Evolutionary conservation across 1,139 yeast genomes (phyloP).

Genomic region (Pneumocystis wakefieldiae): DNA sequence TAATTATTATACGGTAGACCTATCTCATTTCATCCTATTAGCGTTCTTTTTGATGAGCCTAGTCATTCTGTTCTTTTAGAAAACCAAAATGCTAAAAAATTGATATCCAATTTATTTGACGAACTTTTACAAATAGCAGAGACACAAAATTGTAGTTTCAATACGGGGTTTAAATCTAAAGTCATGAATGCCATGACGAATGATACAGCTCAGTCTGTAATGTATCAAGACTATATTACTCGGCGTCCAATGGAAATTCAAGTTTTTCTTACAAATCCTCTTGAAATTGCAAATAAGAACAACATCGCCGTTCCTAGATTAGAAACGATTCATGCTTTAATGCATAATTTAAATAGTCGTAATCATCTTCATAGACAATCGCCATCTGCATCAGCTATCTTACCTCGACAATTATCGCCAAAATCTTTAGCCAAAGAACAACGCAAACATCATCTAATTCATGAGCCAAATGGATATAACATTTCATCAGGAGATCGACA

Average conservation of each 20-base stretch:
- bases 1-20: constrained; percentile 2
- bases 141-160: constrained; percentile 13
- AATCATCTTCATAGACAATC: constrained; percentile 6
- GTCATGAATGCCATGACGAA: constrained; percentile 8
- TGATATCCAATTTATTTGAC: constrained; percentile 11
- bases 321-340: constrained; percentile 39
- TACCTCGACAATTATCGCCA: constrained; percentile 1
- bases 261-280: constrained; percentile 56
- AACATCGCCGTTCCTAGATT: constrained; percentile 47
- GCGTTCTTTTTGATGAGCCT: constrained; percentile 17
- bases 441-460: constrained; percentile 1
- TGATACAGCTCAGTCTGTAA: constrained; percentile 44
- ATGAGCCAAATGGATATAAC: constrained; percentile 3
- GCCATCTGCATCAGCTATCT: not conserved
- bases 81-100: constrained; percentile 7
- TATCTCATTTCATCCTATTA: constrained; percentile 16
- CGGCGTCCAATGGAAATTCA: constrained; percentile 60
- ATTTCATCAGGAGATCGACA: constrained; percentile 5
- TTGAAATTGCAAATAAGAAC: constrained; percentile 41
- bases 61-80: constrained; percentile 12
- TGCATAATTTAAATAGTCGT: constrained; percentile 24
- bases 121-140: constrained; percentile 13
- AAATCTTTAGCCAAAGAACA: constrained; percentile 3
- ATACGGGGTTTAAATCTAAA: constrained; percentile 7
- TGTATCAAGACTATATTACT: constrained; percentile 42